Percentiles rank a stretch among this genome's conserved stretches.
These are phyloP conservation scores for Phoma herbarum DNA, from an alignment of 2,329 filamentous ascomycete species.

Conservation along the genomic window DNA sequence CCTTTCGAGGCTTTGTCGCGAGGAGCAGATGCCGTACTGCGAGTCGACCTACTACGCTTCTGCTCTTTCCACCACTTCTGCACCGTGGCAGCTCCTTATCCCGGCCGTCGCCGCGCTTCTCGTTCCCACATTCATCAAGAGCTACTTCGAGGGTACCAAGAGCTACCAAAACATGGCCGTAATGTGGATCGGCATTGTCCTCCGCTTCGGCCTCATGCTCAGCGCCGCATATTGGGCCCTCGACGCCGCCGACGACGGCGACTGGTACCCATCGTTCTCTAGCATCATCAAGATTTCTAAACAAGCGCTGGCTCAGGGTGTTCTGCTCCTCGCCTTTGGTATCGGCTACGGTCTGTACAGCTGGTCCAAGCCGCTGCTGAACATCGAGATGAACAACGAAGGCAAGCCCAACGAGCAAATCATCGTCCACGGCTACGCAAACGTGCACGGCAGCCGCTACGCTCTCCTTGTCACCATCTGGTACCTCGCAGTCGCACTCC, in stretches of 20 bases:
- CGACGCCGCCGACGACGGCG: slow-evolving; percentile 85
- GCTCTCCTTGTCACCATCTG: slow-evolving; percentile 84
- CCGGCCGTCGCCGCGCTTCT: slow-evolving; percentile 76
- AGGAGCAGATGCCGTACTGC: slow-evolving; percentile 98
- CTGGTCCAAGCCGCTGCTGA: slow-evolving; percentile 85
- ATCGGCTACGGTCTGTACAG: slow-evolving; percentile 86
- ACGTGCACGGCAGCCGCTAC: slow-evolving; percentile 91
- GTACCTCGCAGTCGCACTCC: slow-evolving; percentile 76
- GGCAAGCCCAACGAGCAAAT: slow-evolving; percentile 59
- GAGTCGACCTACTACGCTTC: slow-evolving; percentile 95
- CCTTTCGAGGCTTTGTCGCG: slow-evolving; percentile 89
- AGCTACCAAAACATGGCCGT: slow-evolving; percentile 89
- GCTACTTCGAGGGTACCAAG: slow-evolving; percentile 80
- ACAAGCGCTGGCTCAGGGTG: slow-evolving; percentile 79
- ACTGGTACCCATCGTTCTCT: slow-evolving; percentile 72
- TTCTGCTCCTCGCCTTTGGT: slow-evolving; percentile 80
- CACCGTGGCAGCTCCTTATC: slow-evolving; percentile 85
- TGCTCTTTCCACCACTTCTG: slow-evolving; percentile 88
- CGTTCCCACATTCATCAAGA: slow-evolving; percentile 78
- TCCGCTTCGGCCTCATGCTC: slow-evolving; percentile 78
- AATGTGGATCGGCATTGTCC: slow-evolving; percentile 81
- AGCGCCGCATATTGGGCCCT: slow-evolving; percentile 86
- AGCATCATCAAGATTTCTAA: slow-evolving; percentile 74
- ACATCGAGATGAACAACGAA: slow-evolving; percentile 62
- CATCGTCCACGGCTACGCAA: slow-evolving; percentile 88